These are phyloP conservation scores for Pilasporangium apinafurcum DNA, from an alignment of 352 stramenopile genomes.

Conservation along the genomic window DNA sequence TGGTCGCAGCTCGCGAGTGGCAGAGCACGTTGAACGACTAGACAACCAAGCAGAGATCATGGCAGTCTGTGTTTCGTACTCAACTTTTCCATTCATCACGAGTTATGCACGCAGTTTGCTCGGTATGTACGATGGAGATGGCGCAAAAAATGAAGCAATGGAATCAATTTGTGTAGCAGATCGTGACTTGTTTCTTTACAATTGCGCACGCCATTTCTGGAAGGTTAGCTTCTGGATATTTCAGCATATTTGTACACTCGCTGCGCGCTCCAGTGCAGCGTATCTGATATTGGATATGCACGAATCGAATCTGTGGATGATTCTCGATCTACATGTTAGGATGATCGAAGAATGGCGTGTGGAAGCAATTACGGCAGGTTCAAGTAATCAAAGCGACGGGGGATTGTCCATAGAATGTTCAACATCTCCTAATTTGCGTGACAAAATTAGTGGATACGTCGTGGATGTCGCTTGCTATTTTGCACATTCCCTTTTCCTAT, in stretches of 20 bases:
- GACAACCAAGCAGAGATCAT: conserved; percentile 65
- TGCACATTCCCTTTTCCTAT: conserved; percentile 66
- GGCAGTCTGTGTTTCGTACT: conserved; percentile 71
- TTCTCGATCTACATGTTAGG: conserved; percentile 61
- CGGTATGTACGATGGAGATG: conserved; percentile 59
- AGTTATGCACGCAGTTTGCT: conserved; percentile 76
- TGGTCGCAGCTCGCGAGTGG: conserved; percentile 39
- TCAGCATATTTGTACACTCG: conserved; percentile 74
- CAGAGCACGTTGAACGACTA: conserved; percentile 64
- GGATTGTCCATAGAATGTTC: conserved; percentile 11
- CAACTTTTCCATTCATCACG: conserved; percentile 81
- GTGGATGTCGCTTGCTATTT: conserved; percentile 71
- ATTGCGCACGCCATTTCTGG: conserved; percentile 58
- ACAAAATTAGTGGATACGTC: conserved; percentile 49
- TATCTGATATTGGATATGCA: conserved; percentile 80
- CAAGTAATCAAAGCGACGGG: conserved; percentile 1
- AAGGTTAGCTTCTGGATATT: conserved; percentile 79
- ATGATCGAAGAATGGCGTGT: conserved; percentile 61
- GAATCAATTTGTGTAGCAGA: conserved; percentile 44
- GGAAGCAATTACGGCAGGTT: conserved; percentile 6
- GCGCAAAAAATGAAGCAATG: conserved; percentile 51
- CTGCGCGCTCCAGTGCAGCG: conserved; percentile 58
- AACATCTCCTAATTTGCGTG: conserved; percentile 12
- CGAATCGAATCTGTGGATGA: conserved; percentile 80
- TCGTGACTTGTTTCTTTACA: conserved; percentile 61